These are phyloP conservation scores for Hawksworthiomyces lignivorus DNA, from an alignment of 2,329 filamentous ascomycete genomes.

Conservation along the genomic window DNA sequence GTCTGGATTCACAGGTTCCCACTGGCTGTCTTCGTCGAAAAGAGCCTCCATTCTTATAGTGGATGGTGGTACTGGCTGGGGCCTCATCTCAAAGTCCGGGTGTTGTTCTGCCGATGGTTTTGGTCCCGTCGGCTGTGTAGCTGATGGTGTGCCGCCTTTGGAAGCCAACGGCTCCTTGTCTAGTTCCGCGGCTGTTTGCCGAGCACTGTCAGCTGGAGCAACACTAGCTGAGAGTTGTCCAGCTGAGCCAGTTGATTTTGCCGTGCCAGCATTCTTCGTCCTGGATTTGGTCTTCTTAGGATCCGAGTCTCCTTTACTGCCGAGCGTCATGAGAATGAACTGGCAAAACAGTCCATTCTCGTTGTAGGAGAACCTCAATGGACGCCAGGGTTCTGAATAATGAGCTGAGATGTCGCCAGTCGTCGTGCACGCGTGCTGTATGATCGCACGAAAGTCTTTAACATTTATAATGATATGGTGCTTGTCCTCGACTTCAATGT, in stretches of 20 bases:
- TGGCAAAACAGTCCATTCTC: slow-evolving; percentile 63
- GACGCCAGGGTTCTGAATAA: slow-evolving; percentile 64
- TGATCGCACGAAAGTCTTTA: slow-evolving; percentile 74
- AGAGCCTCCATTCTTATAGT: slow-evolving; percentile 59
- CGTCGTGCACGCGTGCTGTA: slow-evolving; percentile 64
- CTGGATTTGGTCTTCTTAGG: slow-evolving; percentile 18
- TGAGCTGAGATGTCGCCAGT: slow-evolving; percentile 58
- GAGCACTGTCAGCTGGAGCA: slow-evolving; percentile 1
- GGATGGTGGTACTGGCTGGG: slow-evolving; percentile 33
- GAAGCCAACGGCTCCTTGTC: no score
- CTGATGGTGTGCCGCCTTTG: no score
- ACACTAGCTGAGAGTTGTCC: neutral
- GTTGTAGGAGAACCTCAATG: slow-evolving; percentile 65
- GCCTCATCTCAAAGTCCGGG: slow-evolving; percentile 26
- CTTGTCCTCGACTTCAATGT: slow-evolving; percentile 65
- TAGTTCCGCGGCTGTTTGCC: slow-evolving; percentile 8
- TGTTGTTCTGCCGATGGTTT: slow-evolving; percentile 26
- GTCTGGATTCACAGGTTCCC: slow-evolving; percentile 59
- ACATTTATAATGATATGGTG: slow-evolving; percentile 75
- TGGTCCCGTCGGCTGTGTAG: neutral
- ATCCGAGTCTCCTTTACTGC: slow-evolving; percentile 45
- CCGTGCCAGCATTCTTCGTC: neutral
- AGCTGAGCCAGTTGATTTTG: neutral
- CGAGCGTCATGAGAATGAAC: slow-evolving; percentile 76
- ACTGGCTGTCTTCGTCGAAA: slow-evolving; percentile 60